phyloP scores from a whole-genome alignment of 768 basidiomycete species.

The Leucosporidium scottii region DNA sequence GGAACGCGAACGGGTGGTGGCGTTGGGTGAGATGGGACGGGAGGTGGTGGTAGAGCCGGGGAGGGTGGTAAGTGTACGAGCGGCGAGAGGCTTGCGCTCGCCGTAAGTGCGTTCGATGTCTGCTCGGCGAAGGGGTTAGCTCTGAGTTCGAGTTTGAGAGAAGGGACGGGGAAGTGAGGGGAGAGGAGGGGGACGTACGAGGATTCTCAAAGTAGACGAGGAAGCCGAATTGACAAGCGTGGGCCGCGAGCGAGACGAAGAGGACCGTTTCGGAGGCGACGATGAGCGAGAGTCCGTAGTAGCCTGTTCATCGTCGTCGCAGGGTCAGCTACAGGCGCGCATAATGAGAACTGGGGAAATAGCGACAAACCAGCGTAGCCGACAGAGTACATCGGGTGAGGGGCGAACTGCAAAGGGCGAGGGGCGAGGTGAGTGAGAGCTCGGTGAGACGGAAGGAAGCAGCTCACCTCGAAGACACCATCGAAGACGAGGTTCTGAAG shows the following conservation, averaged over 20 bases:
- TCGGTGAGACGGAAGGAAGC: not conserved
- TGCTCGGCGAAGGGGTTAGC: constrained; percentile 38
- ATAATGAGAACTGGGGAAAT: not conserved
- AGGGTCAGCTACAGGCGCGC: not conserved
- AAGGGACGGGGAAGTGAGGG: not conserved
- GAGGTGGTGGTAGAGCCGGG: constrained; percentile 22
- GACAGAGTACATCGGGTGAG: constrained; percentile 85
- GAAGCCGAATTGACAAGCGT: constrained; percentile 95
- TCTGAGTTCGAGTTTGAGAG: too few relatives aligned
- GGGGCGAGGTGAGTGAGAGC: not conserved
- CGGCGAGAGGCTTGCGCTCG: constrained; percentile 78
- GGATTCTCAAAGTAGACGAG: constrained; percentile 94
- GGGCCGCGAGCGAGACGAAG: constrained; percentile 86
- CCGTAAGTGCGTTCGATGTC: constrained; percentile 94
- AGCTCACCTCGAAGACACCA: constrained; percentile 82
- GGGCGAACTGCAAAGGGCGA: constrained; percentile 37
- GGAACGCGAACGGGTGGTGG: not conserved
- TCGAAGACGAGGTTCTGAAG: constrained; percentile 74
- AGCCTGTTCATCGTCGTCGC: constrained; percentile 39
- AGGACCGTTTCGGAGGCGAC: constrained; percentile 81
- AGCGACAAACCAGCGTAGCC: constrained; percentile 41
- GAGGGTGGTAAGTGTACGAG: constrained; percentile 56
- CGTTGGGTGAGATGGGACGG: not conserved
- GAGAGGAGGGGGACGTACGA: constrained; percentile 52
- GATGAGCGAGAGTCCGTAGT: constrained; percentile 90